A percentile compares a stretch with the other conserved stretches of the same genome.
phyloP scores from a whole-genome alignment of 139 green algal species.

The Closterium sp. region DNA sequence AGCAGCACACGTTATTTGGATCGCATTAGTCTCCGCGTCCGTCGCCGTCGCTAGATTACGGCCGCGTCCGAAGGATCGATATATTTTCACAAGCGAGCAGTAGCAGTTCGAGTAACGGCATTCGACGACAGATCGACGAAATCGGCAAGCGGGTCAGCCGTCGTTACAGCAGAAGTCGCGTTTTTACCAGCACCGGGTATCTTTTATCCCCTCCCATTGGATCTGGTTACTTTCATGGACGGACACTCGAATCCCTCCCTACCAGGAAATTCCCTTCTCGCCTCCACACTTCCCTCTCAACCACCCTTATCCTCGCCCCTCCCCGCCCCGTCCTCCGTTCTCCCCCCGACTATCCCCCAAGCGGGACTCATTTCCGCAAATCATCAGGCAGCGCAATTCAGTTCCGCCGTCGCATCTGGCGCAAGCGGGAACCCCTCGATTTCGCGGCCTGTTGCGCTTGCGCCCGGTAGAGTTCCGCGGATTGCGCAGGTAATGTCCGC shows the following conservation, averaged over 20 bases:
- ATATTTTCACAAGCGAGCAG: neutral
- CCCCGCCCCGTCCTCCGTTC: neutral
- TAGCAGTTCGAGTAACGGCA: neutral
- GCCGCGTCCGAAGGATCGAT: neutral
- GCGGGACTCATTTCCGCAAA: neutral
- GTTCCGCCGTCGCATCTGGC: neutral
- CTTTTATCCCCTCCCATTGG: neutral
- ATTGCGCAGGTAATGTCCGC: neutral
- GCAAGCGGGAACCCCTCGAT: neutral
- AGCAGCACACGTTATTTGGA: neutral
- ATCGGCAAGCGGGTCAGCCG: neutral
- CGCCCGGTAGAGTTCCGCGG: neutral
- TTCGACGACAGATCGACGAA: neutral
- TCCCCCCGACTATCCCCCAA: neutral
- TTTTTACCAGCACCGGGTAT: neutral
- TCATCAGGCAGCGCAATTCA: neutral
- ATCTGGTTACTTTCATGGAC: neutral
- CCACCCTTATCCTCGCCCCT: neutral
- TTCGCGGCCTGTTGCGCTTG: neutral
- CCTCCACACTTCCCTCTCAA: neutral
- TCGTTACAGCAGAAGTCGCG: neutral
- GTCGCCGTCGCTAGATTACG: neutral
- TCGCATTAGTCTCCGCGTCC: neutral
- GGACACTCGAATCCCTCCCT: neutral
- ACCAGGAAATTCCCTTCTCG: neutral